Percentiles rank a stretch among this genome's conserved stretches.
These are phyloP conservation scores for Globisporangium rhizosaccharum DNA, from an alignment of 352 stramenopile species.

Conservation along the genomic window DNA sequence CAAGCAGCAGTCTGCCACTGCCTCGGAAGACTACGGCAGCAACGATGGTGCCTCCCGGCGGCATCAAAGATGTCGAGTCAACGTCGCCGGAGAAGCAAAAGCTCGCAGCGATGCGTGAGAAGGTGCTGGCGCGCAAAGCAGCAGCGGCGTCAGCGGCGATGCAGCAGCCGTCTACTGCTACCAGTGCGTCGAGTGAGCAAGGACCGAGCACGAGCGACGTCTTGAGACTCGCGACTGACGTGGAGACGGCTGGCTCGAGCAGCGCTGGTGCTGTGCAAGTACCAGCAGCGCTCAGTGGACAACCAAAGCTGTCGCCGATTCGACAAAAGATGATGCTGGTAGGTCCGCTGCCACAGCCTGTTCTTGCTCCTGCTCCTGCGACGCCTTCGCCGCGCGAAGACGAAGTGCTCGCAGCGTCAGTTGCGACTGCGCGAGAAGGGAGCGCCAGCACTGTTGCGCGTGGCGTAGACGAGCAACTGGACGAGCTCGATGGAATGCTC, in stretches of 20 bases:
- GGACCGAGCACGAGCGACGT: constrained; percentile 1
- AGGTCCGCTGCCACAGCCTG: constrained; percentile 6
- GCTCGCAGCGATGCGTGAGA: constrained; percentile 40
- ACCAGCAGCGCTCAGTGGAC: too few species aligned
- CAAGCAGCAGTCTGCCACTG: neutral
- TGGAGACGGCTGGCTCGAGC: neutral
- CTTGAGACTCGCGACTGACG: neutral
- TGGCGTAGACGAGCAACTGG: constrained; percentile 6
- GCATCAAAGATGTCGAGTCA: constrained; percentile 8
- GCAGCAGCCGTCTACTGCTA: neutral
- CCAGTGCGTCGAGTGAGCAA: neutral
- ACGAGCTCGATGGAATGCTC: constrained; percentile 6
- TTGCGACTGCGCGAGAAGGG: neutral
- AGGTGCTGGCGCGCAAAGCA: constrained; percentile 26
- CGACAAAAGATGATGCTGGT: constrained; percentile 41
- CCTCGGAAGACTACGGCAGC: neutral
- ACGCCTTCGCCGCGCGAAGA: constrained; percentile 39
- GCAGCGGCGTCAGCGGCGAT: constrained; percentile 1
- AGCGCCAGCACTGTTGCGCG: neutral
- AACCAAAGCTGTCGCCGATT: constrained; percentile 26
- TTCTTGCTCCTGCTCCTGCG: constrained; percentile 4
- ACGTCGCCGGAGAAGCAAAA: constrained; percentile 25
- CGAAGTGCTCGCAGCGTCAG: constrained; percentile 24
- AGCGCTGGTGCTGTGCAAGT: constrained; percentile 2
- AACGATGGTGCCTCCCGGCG: constrained; percentile 3